Conservation (phyloP, 2,329 filamentous ascomycete genomes). For the Fusarium domesticum region DNA sequence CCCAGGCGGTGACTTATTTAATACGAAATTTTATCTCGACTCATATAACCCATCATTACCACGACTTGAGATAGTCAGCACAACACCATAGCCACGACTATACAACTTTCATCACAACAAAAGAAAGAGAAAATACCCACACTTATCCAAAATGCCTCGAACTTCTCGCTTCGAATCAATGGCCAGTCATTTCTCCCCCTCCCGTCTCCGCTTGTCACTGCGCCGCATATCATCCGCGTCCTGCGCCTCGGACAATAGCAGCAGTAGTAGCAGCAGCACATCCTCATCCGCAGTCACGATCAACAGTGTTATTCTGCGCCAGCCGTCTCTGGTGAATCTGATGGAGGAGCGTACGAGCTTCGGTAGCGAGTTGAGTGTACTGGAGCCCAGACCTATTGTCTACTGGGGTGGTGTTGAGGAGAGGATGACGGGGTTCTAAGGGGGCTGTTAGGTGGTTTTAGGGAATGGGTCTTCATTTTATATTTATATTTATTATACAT, state of each 20-base stretch:
- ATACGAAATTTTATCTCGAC: background rate
- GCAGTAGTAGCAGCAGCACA: conserved; percentile 44
- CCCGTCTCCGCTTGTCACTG: conserved; percentile 49
- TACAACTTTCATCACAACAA: background rate
- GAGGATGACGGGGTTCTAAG: conserved; percentile 43
- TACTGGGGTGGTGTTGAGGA: conserved; percentile 64
- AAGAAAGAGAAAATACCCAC: background rate
- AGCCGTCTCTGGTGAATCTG: conserved; percentile 54
- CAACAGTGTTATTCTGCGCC: conserved; percentile 58
- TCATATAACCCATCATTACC: background rate
- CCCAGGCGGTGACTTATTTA: background rate
- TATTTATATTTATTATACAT: too few species aligned
- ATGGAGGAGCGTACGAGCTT: conserved; percentile 56
- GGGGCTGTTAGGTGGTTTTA: conserved; percentile 22
- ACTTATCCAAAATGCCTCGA: conserved; percentile 17
- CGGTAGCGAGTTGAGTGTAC: conserved; percentile 51
- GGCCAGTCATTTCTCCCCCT: conserved; percentile 50
- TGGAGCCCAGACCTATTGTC: conserved; percentile 61
- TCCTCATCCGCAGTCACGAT: conserved; percentile 48
- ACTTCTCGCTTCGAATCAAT: conserved; percentile 48
- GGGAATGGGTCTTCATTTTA: too few species aligned
- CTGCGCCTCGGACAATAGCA: conserved; percentile 29
- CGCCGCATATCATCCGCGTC: conserved; percentile 50
- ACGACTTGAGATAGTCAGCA: too few species aligned
- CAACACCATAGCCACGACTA: background rate